A percentile compares a stretch with the other conserved stretches of the same genome.
These are phyloP conservation scores for Cladorrhinum sp. DNA, from an alignment of 2,329 filamentous ascomycete species.

Conservation along the genomic window DNA sequence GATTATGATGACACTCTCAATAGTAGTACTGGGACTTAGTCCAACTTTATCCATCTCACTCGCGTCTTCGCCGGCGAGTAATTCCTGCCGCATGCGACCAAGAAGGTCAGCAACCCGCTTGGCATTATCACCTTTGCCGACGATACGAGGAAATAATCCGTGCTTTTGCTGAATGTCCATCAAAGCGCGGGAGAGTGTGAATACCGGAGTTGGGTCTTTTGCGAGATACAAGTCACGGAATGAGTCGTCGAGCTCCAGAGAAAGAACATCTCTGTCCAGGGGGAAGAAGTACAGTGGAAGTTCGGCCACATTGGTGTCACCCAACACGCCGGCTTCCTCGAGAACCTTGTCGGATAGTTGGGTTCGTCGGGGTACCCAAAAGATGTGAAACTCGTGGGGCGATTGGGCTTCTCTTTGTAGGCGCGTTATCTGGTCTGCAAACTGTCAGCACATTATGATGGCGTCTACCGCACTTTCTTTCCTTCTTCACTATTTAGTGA, in stretches of 20 bases:
- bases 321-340: slow-evolving; percentile 88
- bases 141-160: slow-evolving; percentile 89
- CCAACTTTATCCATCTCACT: slow-evolving; percentile 60
- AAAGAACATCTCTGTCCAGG: slow-evolving; percentile 85
- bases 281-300: slow-evolving; percentile 88
- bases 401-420: slow-evolving; percentile 83
- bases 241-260: slow-evolving; percentile 82
- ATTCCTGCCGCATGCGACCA: slow-evolving; percentile 85
- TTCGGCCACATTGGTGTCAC: slow-evolving; percentile 85
- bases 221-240: slow-evolving; percentile 85
- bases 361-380: slow-evolving; percentile 92
- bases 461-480: slow-evolving; percentile 39
- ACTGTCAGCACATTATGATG: slow-evolving; percentile 60
- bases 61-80: slow-evolving; percentile 73
- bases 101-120: slow-evolving; percentile 84
- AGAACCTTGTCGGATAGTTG: slow-evolving; percentile 86
- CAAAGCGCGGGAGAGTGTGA: slow-evolving; percentile 82
- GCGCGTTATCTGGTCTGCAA: slow-evolving; percentile 81
- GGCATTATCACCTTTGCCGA: slow-evolving; percentile 93
- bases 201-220: slow-evolving; percentile 89
- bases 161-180: slow-evolving; percentile 92
- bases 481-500: slow-evolving; percentile 12
- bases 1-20: slow-evolving; percentile 90
- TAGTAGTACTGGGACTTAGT: slow-evolving; percentile 78
- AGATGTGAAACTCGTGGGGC: slow-evolving; percentile 93